Conservation (phyloP, 1,284 basidiomycete species). For the Paramarasmius palmivorus region DNA sequence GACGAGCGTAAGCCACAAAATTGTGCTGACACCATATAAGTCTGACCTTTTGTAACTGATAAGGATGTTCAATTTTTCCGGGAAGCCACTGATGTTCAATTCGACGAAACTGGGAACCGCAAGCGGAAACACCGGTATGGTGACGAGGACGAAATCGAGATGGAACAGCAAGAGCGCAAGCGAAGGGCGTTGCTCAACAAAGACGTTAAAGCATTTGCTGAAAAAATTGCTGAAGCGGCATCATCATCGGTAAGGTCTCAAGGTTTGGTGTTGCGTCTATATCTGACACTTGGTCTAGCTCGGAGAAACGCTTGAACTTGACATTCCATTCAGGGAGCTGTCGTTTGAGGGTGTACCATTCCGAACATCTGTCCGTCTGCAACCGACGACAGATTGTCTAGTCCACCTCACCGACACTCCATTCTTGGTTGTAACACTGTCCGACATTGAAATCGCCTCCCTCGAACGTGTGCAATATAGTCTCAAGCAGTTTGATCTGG, state of each 20-base stretch:
- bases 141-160: constrained; percentile 99
- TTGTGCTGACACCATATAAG: constrained; percentile 3
- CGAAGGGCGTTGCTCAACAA: constrained; percentile 90
- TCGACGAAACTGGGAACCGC: constrained; percentile 98
- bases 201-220: constrained; percentile 93
- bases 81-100: constrained; percentile 96
- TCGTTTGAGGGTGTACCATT: constrained; percentile 98
- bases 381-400: constrained; percentile 96
- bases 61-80: constrained; percentile 99
- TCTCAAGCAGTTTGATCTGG: constrained; percentile 96
- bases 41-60: constrained; percentile 33
- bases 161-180: constrained; percentile 96
- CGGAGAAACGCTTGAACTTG: constrained; percentile 88
- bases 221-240: constrained; percentile 89
- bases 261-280: neutral
- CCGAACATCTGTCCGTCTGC: constrained; percentile 91
- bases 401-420: constrained; percentile 96
- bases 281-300: constrained; percentile 42
- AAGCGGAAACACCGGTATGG: constrained; percentile 97
- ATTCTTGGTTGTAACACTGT: constrained; percentile 93
- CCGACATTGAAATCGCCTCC: constrained; percentile 96
- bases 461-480: constrained; percentile 97
- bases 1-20: constrained; percentile 64
- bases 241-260: constrained; percentile 60
- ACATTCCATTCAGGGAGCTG: constrained; percentile 96